Base-by-base conservation (phyloP, 495 filamentous ascomycete genomes). In the Apiosordaria backusii region DNA sequence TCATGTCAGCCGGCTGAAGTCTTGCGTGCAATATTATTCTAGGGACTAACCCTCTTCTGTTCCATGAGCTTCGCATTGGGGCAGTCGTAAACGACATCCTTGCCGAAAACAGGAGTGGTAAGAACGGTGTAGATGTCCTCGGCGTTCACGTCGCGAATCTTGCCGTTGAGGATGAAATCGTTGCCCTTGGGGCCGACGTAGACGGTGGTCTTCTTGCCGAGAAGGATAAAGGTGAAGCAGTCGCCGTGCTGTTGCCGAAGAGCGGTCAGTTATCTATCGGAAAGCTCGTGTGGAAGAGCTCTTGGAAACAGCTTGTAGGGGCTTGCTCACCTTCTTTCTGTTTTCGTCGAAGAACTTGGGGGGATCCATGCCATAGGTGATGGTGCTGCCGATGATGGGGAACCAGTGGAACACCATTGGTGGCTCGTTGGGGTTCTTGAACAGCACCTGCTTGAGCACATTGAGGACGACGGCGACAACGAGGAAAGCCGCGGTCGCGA, bases 21-120 rank as follows among this genome's bases (percentile, higher is more conserved):
- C 35, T 45, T 45, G 35, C 35, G 16, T 7, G 1, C 16, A 2
- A 15, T 2, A 45, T 45, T 15, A 15, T 45, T 45, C 35, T 2
- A 13, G 40, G 18, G 35, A 66, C 69, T 26, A 61, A 77, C 76
- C 75, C 78, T 79, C 75, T 79, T 79, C 67, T 79, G 77, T 68
- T 79, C 77, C 76, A 78, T 78, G 54, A 76, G 74, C 76, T 93
- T 93, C 59, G 90, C 81, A 72, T 94, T 94, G 26, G 92, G 91
- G 74, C 90, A 92, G 76, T 96, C 92, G 74, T 93, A 96, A 19
- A 94, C 89, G 22, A 96, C 91, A 77, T 92, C 91, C 53, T 87
- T 87, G 65, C 92, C 92, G 70, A 96, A 96, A 35, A 96, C 90
- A 2, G 92, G 92, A 4, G 89, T 93, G 4, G 92, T 96, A 57